These are phyloP conservation scores for Bimuria novae-zelandiae DNA, from an alignment of 2,329 filamentous ascomycete genomes.

Conservation along the genomic window DNA sequence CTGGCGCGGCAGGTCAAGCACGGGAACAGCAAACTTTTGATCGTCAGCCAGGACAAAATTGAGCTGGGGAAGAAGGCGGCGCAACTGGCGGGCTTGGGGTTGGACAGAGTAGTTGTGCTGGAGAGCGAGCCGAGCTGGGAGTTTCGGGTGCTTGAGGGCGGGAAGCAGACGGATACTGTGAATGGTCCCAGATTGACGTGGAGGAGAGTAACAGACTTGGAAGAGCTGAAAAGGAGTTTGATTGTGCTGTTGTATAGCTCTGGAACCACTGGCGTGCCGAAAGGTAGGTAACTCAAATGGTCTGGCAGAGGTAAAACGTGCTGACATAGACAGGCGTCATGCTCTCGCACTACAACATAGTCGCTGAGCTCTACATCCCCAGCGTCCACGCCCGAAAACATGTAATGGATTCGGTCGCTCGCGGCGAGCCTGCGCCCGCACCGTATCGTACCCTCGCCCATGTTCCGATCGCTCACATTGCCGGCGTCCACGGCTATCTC, in stretches of 20 bases:
- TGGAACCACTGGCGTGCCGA: slow-evolving; percentile 51
- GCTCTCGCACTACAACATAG: slow-evolving; percentile 47
- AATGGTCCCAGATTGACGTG: slow-evolving; percentile 43
- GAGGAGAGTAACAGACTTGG: slow-evolving; percentile 57
- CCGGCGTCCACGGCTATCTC: slow-evolving; percentile 50
- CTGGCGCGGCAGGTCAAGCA: slow-evolving; percentile 52
- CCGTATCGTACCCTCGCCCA: slow-evolving; percentile 48
- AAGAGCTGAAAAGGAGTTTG: slow-evolving; percentile 49
- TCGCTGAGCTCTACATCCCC: slow-evolving; percentile 36
- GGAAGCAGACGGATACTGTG: slow-evolving; percentile 20
- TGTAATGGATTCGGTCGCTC: slow-evolving; percentile 15
- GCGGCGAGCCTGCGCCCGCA: slow-evolving; percentile 25
- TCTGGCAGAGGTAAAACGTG: background rate
- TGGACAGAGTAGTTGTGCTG: slow-evolving; percentile 51
- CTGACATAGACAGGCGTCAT: slow-evolving; percentile 32
- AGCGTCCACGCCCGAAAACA: slow-evolving; percentile 18
- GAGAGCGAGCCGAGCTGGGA: slow-evolving; percentile 47
- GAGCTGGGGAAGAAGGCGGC: slow-evolving; percentile 53
- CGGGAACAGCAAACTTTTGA: slow-evolving; percentile 46
- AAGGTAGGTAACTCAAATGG: slow-evolving; percentile 21
- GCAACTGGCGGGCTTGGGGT: slow-evolving; percentile 51
- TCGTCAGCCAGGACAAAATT: slow-evolving; percentile 55
- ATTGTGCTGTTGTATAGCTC: slow-evolving; percentile 50
- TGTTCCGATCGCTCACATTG: slow-evolving; percentile 51
- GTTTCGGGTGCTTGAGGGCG: slow-evolving; percentile 34